Base-by-base conservation (phyloP, 306 rosid species). In the Dalbergia cochinchinensis region DNA sequence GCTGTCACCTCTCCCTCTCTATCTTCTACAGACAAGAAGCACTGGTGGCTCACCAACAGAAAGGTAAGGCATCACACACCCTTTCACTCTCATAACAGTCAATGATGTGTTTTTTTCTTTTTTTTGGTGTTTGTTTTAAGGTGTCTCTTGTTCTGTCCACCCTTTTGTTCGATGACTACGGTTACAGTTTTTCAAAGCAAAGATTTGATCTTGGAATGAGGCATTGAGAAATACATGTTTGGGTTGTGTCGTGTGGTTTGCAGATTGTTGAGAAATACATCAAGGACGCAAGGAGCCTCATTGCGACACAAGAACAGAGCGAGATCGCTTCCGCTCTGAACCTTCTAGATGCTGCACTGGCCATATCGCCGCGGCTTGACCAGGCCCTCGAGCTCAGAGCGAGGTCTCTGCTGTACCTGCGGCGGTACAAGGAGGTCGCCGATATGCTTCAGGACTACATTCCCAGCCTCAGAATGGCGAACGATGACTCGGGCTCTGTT, bases 1-100 rank as follows among this genome's bases (percentile, higher is more conserved):
- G 89, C 91, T 1, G 86, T 88, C 47, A 67, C 88, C n/a, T 59
- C 96, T 77, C 94, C 83, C 62, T 83, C 80, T 54, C 84, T 64
- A 7, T 57, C 83, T 11, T 41, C 87, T 13, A 64, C 85, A 60
- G 96, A 93, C 73, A 95, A 90, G 87, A 95, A 90, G 65, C 97
- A 88, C 88, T 96, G 99, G 99, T 96, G 99, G 99, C 93, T 91
- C 14, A 88, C 89, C 76, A 96, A 90, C 78, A 78, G 96, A 67
- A 93, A 86, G 97, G 99, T 96, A 77, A 75, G 26, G 15, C 33
- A 63, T 33, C 60, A 15, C 26, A 13, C 19, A 18, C 16, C 5
- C 54, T 48, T 48, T 48, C 54, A 10, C 54, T 13, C 4, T 13
- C 54, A 12, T 13, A 11, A 48, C 54, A 48, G 15, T 48, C 11